Percentiles rank a stretch among this genome's conserved stretches.
phyloP scores from a whole-genome alignment of 768 basidiomycete genomes.

The Mycena capillaripes region DNA sequence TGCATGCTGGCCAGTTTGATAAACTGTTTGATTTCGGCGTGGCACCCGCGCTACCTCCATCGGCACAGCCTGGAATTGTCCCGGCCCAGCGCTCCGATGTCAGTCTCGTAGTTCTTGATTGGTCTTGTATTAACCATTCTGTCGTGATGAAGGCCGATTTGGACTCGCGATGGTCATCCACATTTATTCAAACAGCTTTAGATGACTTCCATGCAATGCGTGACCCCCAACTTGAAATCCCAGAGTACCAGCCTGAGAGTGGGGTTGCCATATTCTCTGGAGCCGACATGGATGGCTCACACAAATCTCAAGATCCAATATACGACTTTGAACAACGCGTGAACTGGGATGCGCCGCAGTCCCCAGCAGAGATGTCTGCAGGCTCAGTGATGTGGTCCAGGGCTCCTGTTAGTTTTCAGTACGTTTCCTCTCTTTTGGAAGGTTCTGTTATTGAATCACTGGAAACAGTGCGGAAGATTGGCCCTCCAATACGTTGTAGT shows the following conservation, averaged over 20 bases:
- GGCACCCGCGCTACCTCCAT: not conserved
- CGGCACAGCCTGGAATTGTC: not conserved
- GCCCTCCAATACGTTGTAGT: too few species aligned
- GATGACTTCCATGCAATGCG: not conserved
- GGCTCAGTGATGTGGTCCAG: constrained; percentile 8
- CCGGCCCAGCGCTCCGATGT: not conserved
- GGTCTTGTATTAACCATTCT: not conserved
- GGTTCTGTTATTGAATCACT: not conserved
- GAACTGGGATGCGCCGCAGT: not conserved
- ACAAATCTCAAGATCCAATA: not conserved
- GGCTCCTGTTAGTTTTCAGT: constrained; percentile 5
- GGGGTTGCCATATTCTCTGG: too few species aligned
- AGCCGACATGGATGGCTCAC: too few species aligned
- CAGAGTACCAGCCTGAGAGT: too few species aligned
- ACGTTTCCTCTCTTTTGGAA: not conserved
- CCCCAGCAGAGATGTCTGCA: not conserved
- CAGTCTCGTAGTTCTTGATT: not conserved
- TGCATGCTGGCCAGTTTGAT: constrained; percentile 11
- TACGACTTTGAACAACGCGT: not conserved
- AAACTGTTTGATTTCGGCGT: not conserved
- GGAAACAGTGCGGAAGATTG: constrained; percentile 28
- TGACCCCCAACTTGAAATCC: too few species aligned
- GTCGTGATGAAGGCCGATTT: not conserved
- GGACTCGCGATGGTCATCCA: not conserved
- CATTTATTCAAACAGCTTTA: not conserved